Conservation (phyloP, 345 rosid genomes). For the Euphorbia peplus region DNA sequence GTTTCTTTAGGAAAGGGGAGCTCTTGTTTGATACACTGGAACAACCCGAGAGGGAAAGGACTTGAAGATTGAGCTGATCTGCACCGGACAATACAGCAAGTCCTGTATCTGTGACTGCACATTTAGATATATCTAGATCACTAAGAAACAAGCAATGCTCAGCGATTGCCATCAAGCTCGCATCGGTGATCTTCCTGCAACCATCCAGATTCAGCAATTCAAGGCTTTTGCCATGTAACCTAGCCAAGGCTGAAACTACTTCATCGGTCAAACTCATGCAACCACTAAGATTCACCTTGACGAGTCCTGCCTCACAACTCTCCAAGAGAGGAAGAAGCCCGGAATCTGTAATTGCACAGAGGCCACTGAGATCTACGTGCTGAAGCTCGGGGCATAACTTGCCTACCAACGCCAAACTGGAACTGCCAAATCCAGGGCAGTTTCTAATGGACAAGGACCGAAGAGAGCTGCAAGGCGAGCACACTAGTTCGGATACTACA, state of each 20-base stretch:
- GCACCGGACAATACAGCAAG: constrained; percentile 52
- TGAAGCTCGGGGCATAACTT: constrained; percentile 68
- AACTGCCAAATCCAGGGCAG: constrained; percentile 69
- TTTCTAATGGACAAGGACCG: constrained; percentile 49
- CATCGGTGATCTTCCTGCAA: constrained; percentile 64
- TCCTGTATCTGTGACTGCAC: constrained; percentile 65
- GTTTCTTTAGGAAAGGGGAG: constrained; percentile 43
- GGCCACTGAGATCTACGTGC: constrained; percentile 53
- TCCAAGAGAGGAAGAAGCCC: constrained; percentile 58
- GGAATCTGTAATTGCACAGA: constrained; percentile 52
- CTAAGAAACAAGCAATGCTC: constrained; percentile 62
- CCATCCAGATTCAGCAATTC: constrained; percentile 72
- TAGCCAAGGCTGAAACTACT: constrained; percentile 51
- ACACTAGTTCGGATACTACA: constrained; percentile 19
- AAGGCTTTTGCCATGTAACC: constrained; percentile 64
- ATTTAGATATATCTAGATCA: constrained; percentile 74
- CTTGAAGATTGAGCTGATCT: constrained; percentile 56
- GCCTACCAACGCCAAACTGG: constrained; percentile 49
- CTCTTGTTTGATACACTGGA: constrained; percentile 59
- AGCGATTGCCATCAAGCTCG: constrained; percentile 60
- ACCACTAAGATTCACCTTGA: constrained; percentile 71
- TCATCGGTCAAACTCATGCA: constrained; percentile 69
- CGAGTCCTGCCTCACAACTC: constrained; percentile 57
- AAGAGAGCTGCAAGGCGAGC: constrained; percentile 45
- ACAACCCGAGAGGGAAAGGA: constrained; percentile 75